A percentile compares a stretch with the other conserved stretches of the same genome.
phyloP scores from a whole-genome alignment of 805 yeast genomes.

The Barnettozyma botsteinii region DNA sequence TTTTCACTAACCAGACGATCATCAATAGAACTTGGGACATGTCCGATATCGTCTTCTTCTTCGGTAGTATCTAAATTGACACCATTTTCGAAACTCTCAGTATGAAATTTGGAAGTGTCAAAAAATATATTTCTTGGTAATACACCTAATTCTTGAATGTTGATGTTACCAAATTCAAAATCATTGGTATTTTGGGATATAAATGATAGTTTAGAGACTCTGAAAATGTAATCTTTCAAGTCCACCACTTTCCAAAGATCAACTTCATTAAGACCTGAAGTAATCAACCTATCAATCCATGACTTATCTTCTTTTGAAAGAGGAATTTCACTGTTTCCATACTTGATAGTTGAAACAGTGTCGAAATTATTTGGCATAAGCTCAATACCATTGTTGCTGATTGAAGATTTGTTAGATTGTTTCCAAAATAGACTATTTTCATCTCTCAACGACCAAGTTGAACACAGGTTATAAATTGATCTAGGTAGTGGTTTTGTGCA shows the following conservation, averaged over 20 bases:
- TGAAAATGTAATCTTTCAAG: constrained; percentile 60
- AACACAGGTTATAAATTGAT: constrained; percentile 54
- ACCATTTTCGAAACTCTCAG: constrained; percentile 11
- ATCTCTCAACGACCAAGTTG: constrained; percentile 66
- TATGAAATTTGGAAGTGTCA: constrained; percentile 29
- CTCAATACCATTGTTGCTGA: constrained; percentile 38
- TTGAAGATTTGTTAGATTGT: constrained; percentile 31
- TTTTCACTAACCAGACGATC: constrained; percentile 5
- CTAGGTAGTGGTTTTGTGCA: constrained; percentile 63
- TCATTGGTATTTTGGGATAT: constrained; percentile 22
- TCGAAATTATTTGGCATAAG: constrained; percentile 22
- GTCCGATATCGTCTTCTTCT: constrained; percentile 5
- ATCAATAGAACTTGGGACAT: constrained; percentile 5
- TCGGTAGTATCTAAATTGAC: constrained; percentile 1
- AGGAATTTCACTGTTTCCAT: constrained; percentile 41
- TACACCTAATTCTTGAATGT: constrained; percentile 30
- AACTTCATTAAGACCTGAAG: constrained; percentile 65
- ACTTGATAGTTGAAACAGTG: constrained; percentile 27
- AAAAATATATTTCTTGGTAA: constrained; percentile 49
- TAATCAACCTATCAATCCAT: constrained; percentile 66
- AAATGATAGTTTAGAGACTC: constrained; percentile 42
- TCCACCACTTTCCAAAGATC: constrained; percentile 82
- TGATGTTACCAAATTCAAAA: constrained; percentile 16
- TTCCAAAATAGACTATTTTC: constrained; percentile 80
- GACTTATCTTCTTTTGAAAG: constrained; percentile 59